Percentiles rank a stretch among this genome's conserved stretches.
Evolutionary conservation across 2,329 filamentous ascomycete species (phyloP).

Genomic region (Raffaelea ambrosiae): DNA sequence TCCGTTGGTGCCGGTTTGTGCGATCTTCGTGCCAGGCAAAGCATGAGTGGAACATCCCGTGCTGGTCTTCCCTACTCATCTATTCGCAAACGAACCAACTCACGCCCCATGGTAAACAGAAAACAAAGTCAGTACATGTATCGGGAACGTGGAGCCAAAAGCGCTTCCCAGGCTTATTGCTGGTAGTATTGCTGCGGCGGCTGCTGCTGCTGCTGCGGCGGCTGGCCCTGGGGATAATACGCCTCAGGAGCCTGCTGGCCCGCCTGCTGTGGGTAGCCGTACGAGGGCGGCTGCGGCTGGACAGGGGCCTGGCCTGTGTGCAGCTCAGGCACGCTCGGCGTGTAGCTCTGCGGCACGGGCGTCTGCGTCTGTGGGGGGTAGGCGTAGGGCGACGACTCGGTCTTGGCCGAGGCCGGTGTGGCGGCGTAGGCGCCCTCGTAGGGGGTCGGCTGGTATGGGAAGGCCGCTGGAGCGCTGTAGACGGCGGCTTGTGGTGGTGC

Average conservation of each 20-base stretch:
- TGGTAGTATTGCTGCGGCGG: background rate
- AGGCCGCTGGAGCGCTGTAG: background rate
- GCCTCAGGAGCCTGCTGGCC: too few relatives aligned
- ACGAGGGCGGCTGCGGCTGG: background rate
- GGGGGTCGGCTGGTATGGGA: background rate
- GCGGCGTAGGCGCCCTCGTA: background rate
- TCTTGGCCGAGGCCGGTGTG: background rate
- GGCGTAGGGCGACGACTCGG: background rate
- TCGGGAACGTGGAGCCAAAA: too few relatives aligned
- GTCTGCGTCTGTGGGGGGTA: background rate
- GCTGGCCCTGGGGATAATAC: conserved; percentile 1
- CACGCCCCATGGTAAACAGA: too few relatives aligned
- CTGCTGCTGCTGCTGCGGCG: conserved; percentile 4
- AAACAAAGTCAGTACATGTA: too few relatives aligned
- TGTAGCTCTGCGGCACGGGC: background rate
- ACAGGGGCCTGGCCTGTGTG: background rate
- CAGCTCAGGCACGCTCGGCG: background rate
- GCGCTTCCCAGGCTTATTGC: too few relatives aligned
- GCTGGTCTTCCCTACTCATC: too few relatives aligned
- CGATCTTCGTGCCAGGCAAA: too few relatives aligned
- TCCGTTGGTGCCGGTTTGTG: too few relatives aligned
- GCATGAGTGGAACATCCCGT: too few relatives aligned
- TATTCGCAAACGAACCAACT: too few relatives aligned
- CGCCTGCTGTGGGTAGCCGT: background rate
- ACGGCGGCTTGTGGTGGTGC: background rate